phyloP scores from a whole-genome alignment of 164 flowering plant species.

The Pachysandra terminalis region DNA sequence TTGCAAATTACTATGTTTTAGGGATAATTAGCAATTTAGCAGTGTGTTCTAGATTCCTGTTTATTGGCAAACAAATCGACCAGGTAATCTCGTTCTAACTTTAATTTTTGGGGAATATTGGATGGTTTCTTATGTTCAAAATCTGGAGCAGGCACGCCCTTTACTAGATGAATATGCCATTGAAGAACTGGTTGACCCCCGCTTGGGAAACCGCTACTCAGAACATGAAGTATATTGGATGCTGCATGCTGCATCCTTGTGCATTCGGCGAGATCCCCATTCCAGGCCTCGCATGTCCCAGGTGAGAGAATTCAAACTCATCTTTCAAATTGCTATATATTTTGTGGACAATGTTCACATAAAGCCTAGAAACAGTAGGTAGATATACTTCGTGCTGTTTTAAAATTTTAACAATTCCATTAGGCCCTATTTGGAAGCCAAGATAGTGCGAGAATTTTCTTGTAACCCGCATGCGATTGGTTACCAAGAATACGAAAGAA shows the following conservation, averaged over 20 bases:
- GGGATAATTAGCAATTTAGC: no score
- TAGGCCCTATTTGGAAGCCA: no score
- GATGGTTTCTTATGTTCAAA: slow-evolving; percentile 5
- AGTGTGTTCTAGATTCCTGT: no score
- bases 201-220: slow-evolving; percentile 39
- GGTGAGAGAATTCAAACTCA: slow-evolving; percentile 33
- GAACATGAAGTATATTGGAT: slow-evolving; percentile 60
- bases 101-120: neutral
- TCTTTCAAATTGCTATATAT: neutral
- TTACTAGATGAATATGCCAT: slow-evolving; percentile 59
- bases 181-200: slow-evolving; percentile 67
- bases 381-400: no score
- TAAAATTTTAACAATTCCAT: no score
- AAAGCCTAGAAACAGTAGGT: no score
- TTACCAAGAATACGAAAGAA: no score
- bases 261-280: slow-evolving; percentile 75
- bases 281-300: slow-evolving; percentile 95
- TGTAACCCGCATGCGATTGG: no score
- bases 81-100: neutral
- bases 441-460: no score
- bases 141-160: slow-evolving; percentile 73
- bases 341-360: neutral
- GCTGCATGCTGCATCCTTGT: slow-evolving; percentile 79
- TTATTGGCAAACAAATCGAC: no score
- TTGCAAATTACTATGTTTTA: no score